phyloP scores from a whole-genome alignment of 2,329 filamentous ascomycete genomes.

The Cladophialophora exuberans region DNA sequence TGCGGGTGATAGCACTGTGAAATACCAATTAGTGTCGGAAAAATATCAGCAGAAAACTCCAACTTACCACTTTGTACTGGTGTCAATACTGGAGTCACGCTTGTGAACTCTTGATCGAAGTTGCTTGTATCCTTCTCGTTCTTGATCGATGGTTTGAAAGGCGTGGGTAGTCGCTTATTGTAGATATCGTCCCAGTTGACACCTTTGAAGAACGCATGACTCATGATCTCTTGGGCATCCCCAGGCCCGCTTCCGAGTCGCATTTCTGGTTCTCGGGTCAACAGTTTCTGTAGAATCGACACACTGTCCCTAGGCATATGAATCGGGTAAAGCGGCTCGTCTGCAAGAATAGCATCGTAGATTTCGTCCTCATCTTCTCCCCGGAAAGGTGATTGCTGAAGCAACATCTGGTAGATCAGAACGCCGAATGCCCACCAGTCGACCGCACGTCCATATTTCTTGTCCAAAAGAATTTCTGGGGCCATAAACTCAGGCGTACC shows the following conservation, averaged over 20 bases:
- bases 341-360: slow-evolving; percentile 95
- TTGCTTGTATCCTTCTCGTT: slow-evolving; percentile 98
- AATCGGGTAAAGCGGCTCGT: slow-evolving; percentile 96
- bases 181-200: slow-evolving; percentile 99
- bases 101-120: slow-evolving; percentile 98
- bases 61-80: slow-evolving; percentile 93
- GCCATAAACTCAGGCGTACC: slow-evolving; percentile 99
- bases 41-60: not conserved
- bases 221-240: slow-evolving; percentile 98
- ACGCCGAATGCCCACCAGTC: slow-evolving; percentile 99
- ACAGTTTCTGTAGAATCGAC: slow-evolving; percentile 93
- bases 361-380: slow-evolving; percentile 99
- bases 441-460: slow-evolving; percentile 95
- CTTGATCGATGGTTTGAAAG: slow-evolving; percentile 87
- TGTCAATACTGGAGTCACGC: slow-evolving; percentile 94
- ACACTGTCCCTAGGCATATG: slow-evolving; percentile 98
- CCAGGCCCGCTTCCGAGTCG: slow-evolving; percentile 92
- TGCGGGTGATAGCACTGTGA: slow-evolving; percentile 85
- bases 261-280: slow-evolving; percentile 92
- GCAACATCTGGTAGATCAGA: slow-evolving; percentile 98
- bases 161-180: slow-evolving; percentile 86
- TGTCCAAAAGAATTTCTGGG: slow-evolving; percentile 96
- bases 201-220: slow-evolving; percentile 95
- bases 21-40: slow-evolving; percentile 1
- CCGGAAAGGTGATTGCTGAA: slow-evolving; percentile 97